Evolutionary conservation across 352 stramenopile genomes (phyloP), one percentile per base, ranked within the genome.

Genomic region (Phytophthora macrochlamydospora): DNA sequence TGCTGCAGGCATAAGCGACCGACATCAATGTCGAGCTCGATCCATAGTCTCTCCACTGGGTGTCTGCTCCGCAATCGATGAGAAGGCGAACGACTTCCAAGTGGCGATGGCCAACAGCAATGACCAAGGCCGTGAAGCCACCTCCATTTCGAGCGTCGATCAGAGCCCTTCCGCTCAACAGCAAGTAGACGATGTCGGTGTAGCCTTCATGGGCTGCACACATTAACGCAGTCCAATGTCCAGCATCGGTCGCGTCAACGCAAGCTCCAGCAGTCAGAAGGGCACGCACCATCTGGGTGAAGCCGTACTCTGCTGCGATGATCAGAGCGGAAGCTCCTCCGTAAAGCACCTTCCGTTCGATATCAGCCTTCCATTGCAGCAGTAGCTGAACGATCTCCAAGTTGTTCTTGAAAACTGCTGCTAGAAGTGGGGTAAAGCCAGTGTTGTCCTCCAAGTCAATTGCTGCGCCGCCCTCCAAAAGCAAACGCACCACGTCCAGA

Each of bases 211-310:
- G 67, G 32, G 69, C 66, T 33, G 56, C 60, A 12, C 51, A 65
- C 65, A 77, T 71, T 9, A 77, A 37, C 7, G 69, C 56, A 28
- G 69, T 74, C 65, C 60, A 71, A 1, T 65, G 65, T 55, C 63
- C 58, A 29, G 62, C 38, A 43, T 77, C 69, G 1, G 32, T 57
- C 30, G 48, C 62, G 28, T 68, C 31, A 29, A 66, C 31, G 11
- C 51, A 65, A 40, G 59, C 50, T 5, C 65, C 65, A 30, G 42
- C 45, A n/a, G 60, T 46, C 12, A 77, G 40, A 14, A 77, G 65
- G 18, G 44, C 35, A 4, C 14, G 51, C 11, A 71, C 69, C 37
- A 59, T 45, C 13, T 42, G 48, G 11, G 32, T 52, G 30, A 60
- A 62, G 1, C 63, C 63, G 60, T 71, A 38, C 18, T 62, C 51